Conservation (phyloP, 176 grass and related monocot genomes). For the Stipa capillata region DNA sequence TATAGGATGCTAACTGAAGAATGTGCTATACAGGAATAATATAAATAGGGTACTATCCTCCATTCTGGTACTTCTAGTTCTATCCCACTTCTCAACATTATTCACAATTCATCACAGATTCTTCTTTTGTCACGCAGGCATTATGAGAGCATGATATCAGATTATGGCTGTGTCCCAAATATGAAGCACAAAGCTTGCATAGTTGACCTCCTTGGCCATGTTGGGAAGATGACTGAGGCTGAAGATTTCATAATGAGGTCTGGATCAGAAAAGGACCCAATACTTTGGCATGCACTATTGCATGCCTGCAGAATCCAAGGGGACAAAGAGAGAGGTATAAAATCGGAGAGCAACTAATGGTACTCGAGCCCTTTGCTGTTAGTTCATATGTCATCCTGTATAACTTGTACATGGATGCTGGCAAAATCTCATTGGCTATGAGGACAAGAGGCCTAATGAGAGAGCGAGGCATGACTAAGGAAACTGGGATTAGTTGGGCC, state of each 20-base stretch:
- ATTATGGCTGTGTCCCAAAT: conserved; percentile 35
- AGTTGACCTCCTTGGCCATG: conserved; percentile 56
- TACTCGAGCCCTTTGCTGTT: conserved; percentile 52
- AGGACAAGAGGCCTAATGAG: conserved; percentile 87
- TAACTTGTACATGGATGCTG: conserved; percentile 67
- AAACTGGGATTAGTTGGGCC: conserved; percentile 51
- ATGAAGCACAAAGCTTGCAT: conserved; percentile 49
- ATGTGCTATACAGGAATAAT: neutral
- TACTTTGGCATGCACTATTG: conserved; percentile 52
- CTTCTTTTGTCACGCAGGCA: conserved; percentile 35
- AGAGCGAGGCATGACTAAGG: conserved; percentile 44
- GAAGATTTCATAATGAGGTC: conserved; percentile 54
- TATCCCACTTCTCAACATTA: neutral
- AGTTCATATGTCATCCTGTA: conserved; percentile 54
- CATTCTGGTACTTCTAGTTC: neutral
- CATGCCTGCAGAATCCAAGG: conserved; percentile 52
- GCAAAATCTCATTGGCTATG: conserved; percentile 77
- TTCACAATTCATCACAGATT: neutral
- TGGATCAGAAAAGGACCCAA: conserved; percentile 33
- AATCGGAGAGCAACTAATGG: conserved; percentile 47
- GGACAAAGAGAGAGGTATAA: conserved; percentile 48
- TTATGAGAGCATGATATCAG: conserved; percentile 52
- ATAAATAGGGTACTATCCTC: neutral
- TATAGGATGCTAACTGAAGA: neutral
- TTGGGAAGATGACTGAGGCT: conserved; percentile 49